Evolutionary conservation across 2,329 filamentous ascomycete species (phyloP).

Genomic region (Colletotrichum sp.): DNA sequence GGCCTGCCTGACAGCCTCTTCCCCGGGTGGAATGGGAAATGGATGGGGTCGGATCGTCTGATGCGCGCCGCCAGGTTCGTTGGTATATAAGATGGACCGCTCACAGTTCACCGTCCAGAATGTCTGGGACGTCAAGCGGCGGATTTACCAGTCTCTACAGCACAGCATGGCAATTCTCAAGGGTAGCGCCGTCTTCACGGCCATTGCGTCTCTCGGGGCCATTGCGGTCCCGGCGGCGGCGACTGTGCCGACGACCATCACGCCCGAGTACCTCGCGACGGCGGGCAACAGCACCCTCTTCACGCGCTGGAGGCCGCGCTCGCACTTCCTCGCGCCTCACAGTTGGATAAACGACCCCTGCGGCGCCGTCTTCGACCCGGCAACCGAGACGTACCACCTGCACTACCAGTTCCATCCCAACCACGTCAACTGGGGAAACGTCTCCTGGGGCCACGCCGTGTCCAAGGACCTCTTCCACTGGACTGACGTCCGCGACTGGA

Average conservation of each 20-base stretch:
- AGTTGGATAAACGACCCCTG: constrained; percentile 69
- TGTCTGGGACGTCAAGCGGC: background rate
- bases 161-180: constrained; percentile 19
- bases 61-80: background rate
- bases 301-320: constrained; percentile 22
- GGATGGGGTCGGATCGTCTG: background rate
- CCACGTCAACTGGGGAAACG: constrained; percentile 56
- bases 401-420: constrained; percentile 64
- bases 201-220: constrained; percentile 17
- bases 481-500: constrained; percentile 31
- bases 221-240: constrained; percentile 4
- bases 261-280: constrained; percentile 11
- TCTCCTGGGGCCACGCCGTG: constrained; percentile 73
- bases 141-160: background rate
- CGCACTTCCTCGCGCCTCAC: constrained; percentile 58
- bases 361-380: constrained; percentile 62
- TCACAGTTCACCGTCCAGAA: background rate
- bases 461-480: constrained; percentile 67
- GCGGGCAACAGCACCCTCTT: constrained; percentile 22
- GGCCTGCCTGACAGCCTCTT: background rate
- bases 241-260: background rate
- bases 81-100: constrained; percentile 15
- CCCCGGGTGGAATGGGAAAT: background rate
- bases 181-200: constrained; percentile 19
- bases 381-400: constrained; percentile 63